Evolutionary conservation across 345 rosid species (phyloP), one percentile per base, ranked within the genome.

Genomic region (Turritis glabra): DNA sequence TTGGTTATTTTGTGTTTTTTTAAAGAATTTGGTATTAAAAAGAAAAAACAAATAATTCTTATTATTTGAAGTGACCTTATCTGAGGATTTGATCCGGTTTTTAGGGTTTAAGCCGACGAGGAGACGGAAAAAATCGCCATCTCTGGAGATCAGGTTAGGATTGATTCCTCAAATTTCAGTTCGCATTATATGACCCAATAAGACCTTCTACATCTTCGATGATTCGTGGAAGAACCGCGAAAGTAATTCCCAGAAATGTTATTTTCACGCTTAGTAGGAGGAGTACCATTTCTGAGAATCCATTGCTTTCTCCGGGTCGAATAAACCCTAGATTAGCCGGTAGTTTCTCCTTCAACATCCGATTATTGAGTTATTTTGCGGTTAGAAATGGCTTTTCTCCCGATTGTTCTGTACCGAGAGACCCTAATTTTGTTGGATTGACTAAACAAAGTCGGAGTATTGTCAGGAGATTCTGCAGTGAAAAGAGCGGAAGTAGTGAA

Each of bases 381-480:
- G 84, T 72, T 72, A 23, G 75, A 27, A 40, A 38, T 79, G 74
- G 59, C 15, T 56, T 68, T 66, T 12, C 33, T 64, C 19, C 80
- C 14, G 48, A 67, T 67, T 10, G 19, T 41, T 44, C 61, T 73
- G 58, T 54, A 7, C 47, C 69, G 5, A 72, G 73, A 78, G 61
- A 47, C 50, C 70, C 80, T 46, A 56, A 30, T 60, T 68, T 69
- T 11, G 18, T 50, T 40, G 52, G 70, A 33, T 19, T 47, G 51
- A 35, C 25, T 56, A 18, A 62, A 26, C 75, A 33, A 66, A 77
- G 50, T 35, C 71, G 43, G 67, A 29, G 51, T 51, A 27, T 55
- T 53, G 4, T 55, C 21, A 88, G 96, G 69, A 82, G 73, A 52
- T 90, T 86, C 65, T 82, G 90, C 74, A 80, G 88, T 41, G 87